These are phyloP conservation scores for Pseudoneurospora amorphoporcata DNA, from an alignment of 495 filamentous ascomycete genomes.

Conservation along the genomic window DNA sequence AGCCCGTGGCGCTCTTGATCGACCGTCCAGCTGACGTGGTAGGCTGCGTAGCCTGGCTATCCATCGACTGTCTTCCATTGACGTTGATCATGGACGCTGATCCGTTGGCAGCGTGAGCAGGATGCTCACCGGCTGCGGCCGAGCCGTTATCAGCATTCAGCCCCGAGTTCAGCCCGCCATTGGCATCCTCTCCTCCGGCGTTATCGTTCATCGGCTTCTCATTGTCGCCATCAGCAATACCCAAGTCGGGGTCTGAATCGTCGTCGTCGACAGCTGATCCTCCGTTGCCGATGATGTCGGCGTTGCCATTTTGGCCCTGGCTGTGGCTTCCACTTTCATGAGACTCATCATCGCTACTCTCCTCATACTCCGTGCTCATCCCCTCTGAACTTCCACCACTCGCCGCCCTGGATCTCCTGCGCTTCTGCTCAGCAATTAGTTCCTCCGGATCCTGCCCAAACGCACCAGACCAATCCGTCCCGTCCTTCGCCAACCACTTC, in stretches of 20 bases:
- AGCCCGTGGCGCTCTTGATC: conserved; percentile 3
- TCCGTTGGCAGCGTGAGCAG: background rate
- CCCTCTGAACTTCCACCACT: conserved; percentile 15
- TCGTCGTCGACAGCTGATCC: conserved; percentile 8
- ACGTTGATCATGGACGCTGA: background rate
- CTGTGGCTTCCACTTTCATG: background rate
- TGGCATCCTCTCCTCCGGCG: background rate
- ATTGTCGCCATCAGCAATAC: conserved; percentile 32
- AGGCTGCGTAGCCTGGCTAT: conserved; percentile 10
- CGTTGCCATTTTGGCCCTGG: background rate
- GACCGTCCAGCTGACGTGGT: conserved; percentile 3
- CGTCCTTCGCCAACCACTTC: conserved; percentile 70
- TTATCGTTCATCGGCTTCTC: background rate
- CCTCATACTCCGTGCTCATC: conserved; percentile 38
- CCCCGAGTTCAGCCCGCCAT: conserved; percentile 3
- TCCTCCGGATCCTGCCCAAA: conserved; percentile 56
- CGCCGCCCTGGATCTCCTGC: conserved; percentile 24
- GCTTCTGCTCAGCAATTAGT: conserved; percentile 16
- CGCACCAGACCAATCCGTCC: conserved; percentile 81
- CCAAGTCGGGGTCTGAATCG: conserved; percentile 29
- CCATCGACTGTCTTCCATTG: conserved; percentile 6
- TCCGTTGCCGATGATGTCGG: background rate
- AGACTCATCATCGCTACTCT: conserved; percentile 21
- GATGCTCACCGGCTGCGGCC: background rate
- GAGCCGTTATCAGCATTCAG: background rate